These are phyloP conservation scores for Brettanomyces sp. DNA, from an alignment of 805 yeast species.

Conservation along the genomic window DNA sequence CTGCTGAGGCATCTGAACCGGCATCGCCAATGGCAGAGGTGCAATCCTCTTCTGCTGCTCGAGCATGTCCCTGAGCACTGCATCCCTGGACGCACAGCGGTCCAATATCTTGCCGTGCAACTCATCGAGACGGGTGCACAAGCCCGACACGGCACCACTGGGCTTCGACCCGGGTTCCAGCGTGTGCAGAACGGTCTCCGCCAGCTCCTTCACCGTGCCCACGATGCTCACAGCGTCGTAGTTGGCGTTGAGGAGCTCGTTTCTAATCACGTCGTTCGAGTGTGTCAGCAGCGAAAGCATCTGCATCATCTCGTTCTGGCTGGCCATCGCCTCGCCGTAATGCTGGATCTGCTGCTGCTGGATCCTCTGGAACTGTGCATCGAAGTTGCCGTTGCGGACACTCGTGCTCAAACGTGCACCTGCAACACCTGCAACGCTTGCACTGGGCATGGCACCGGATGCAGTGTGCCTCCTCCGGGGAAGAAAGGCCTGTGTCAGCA, in stretches of 20 bases:
- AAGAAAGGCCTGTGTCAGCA: not conserved
- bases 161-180: not conserved
- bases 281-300: conserved; percentile 30
- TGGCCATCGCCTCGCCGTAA: not conserved
- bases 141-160: not conserved
- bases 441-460: not conserved
- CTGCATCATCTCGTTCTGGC: not conserved
- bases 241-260: conserved; percentile 40
- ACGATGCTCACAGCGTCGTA: conserved; percentile 43
- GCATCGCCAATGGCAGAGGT: not conserved
- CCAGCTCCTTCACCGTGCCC: conserved; percentile 28
- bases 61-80: conserved; percentile 10
- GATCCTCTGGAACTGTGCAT: conserved; percentile 7
- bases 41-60: not conserved
- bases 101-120: conserved; percentile 20
- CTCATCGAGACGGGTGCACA: conserved; percentile 16
- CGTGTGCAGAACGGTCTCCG: conserved; percentile 3
- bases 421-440: not conserved
- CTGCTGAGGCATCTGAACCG: not conserved
- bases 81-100: conserved; percentile 24
- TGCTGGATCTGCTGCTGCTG: conserved; percentile 5
- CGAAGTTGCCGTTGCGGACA: not conserved
- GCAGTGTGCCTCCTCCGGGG: not conserved
- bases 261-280: conserved; percentile 38
- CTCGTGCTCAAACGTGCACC: not conserved